Evolutionary conservation across 495 filamentous ascomycete species (phyloP), one percentile per base, ranked within the genome.

Genomic region (Neurospora sp.): DNA sequence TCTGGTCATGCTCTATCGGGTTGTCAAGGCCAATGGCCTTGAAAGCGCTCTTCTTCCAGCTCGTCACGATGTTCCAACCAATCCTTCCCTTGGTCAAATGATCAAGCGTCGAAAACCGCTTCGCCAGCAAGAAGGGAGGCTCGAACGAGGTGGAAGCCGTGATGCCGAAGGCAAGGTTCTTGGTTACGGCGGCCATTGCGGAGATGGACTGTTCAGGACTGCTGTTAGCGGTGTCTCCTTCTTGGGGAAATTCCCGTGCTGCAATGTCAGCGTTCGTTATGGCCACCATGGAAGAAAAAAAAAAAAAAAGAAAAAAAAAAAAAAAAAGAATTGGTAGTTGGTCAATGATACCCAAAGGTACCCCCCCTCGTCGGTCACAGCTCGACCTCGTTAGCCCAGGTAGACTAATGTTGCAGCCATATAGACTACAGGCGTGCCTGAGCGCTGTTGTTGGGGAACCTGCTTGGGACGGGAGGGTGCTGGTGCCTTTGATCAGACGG

Each of bases 41-140:
- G 74, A 87, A 86, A 7, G 88, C 87, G 0, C 85, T 80, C 71
- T 90, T 88, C 76, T 86, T 87, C 78, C 85, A 91, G 0, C 83
- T 86, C 6, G 88, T 90, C 16, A 91, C 88, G 44, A 91, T 89
- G 71, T 91, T 91, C 89, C 89, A 91, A 0, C 85, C 89, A 46
- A 91, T 79, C 5, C 88, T 82, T 0, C 88, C 89, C 1, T 85
- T 80, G 0, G 88, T 90, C 22, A 89, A 80, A 75, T 91, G 89
- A 71, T 91, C 88, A n/a, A 91, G 75, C 1, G 88, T 90, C 0
- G 88, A 90, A 69, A 89, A 88, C 18, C 87, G 82, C 73, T 87
- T 86, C 5, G 88, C 88, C 1, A 90, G 81, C 7, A 87, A 78
- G 73, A 86, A 91, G 4, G 89, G 88, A 10, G 84, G 83, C 71